phyloP scores from a whole-genome alignment of 768 basidiomycete species.

The Pisolithus orientalis region DNA sequence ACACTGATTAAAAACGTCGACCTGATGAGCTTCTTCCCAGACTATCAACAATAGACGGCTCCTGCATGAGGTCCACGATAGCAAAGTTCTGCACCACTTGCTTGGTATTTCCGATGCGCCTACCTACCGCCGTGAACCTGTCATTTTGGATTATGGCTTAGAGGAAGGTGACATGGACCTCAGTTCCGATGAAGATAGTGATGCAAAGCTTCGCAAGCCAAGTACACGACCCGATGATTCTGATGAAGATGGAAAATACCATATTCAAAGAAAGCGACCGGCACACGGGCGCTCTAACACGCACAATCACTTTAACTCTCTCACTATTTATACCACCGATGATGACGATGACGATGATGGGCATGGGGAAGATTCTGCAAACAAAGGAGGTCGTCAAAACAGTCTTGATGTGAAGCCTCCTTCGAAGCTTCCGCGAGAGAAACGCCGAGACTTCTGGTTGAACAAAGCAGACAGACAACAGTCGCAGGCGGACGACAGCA shows the following conservation, averaged over 20 bases:
- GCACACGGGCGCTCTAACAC: slow-evolving; percentile 43
- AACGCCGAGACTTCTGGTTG: slow-evolving; percentile 50
- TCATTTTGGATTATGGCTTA: slow-evolving; percentile 34
- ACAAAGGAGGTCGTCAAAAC: slow-evolving; percentile 23
- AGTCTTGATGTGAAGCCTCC: not conserved
- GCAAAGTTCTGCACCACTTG: slow-evolving; percentile 50
- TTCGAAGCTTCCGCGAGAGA: not conserved
- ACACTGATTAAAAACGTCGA: not conserved
- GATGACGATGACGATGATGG: slow-evolving; percentile 29
- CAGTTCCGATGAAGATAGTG: slow-evolving; percentile 19
- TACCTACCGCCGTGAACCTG: slow-evolving; percentile 6
- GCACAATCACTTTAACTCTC: slow-evolving; percentile 24
- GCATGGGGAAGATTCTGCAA: slow-evolving; percentile 20
- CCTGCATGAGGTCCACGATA: slow-evolving; percentile 63
- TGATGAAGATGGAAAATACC: slow-evolving; percentile 57
- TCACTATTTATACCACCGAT: slow-evolving; percentile 47
- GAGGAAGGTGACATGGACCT: slow-evolving; percentile 32
- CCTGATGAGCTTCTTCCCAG: slow-evolving; percentile 29
- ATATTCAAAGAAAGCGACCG: slow-evolving; percentile 42
- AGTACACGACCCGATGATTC: slow-evolving; percentile 18
- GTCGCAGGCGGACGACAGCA: slow-evolving; percentile 4
- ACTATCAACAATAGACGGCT: slow-evolving; percentile 69
- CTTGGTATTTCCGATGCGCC: slow-evolving; percentile 38
- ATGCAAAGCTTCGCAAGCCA: slow-evolving; percentile 14
- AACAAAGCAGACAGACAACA: slow-evolving; percentile 33